Percentiles rank a stretch among this genome's conserved stretches.
These are phyloP conservation scores for Paramecium primaurelia DNA, from an alignment of 73 alveolate genomes.

Conservation along the genomic window DNA sequence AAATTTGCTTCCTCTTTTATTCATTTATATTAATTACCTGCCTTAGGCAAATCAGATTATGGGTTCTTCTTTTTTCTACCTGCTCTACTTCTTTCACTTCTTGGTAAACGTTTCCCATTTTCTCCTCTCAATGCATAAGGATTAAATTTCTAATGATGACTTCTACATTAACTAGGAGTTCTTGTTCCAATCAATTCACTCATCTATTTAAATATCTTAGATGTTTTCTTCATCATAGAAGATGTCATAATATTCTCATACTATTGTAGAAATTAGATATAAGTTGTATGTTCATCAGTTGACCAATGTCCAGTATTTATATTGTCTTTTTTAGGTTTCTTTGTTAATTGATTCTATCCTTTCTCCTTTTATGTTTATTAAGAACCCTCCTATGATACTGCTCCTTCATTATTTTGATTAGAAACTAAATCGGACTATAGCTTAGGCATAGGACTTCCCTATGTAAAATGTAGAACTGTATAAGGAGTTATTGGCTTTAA, in stretches of 20 bases:
- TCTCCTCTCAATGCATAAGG: conserved; percentile 29
- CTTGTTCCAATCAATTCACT: conserved; percentile 39
- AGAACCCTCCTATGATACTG: not conserved
- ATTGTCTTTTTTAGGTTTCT: conserved; percentile 44
- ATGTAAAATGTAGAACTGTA: not conserved
- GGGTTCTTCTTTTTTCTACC: conserved; percentile 32
- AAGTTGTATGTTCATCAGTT: conserved; percentile 17
- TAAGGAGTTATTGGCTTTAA: not conserved
- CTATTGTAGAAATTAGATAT: not conserved
- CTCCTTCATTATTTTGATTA: not conserved
- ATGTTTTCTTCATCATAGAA: conserved; percentile 36
- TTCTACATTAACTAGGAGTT: conserved; percentile 35
- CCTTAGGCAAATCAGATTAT: not conserved
- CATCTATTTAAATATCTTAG: conserved; percentile 27
- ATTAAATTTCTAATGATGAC: conserved; percentile 40
- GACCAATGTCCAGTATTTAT: conserved; percentile 35
- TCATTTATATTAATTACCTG: not conserved
- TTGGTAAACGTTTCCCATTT: not conserved
- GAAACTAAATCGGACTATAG: not conserved
- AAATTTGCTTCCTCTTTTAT: not conserved
- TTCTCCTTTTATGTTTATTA: not conserved
- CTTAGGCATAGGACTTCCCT: not conserved
- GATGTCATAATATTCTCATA: conserved; percentile 24
- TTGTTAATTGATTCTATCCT: not conserved
- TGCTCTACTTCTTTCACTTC: conserved; percentile 42